Evolutionary conservation across 2,329 filamentous ascomycete genomes (phyloP).

Genomic region (Rugonectria rugulosa): DNA sequence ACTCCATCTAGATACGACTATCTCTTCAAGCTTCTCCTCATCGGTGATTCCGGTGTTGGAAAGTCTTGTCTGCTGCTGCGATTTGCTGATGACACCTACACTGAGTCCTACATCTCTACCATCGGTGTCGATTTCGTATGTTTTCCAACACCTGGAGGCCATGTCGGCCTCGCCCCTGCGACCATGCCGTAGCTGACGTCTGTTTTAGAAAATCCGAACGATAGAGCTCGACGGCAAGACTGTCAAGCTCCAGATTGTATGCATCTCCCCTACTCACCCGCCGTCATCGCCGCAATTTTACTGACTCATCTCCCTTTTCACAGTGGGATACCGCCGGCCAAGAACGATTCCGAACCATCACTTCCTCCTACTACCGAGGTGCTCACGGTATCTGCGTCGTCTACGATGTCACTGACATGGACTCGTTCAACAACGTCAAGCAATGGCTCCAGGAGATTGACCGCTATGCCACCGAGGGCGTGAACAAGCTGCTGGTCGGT

Average conservation of each 20-base stretch:
- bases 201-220: slow-evolving; percentile 92
- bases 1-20: slow-evolving; percentile 88
- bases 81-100: slow-evolving; percentile 99
- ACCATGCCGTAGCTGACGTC: slow-evolving; percentile 23
- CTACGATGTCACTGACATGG: slow-evolving; percentile 99
- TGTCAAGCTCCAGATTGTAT: slow-evolving; percentile 98
- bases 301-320: slow-evolving; percentile 21
- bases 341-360: slow-evolving; percentile 99
- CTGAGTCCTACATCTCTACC: slow-evolving; percentile 99
- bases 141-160: slow-evolving; percentile 35
- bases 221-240: slow-evolving; percentile 99
- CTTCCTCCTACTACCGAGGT: slow-evolving; percentile 98
- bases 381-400: slow-evolving; percentile 99
- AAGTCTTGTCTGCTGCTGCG: slow-evolving; percentile 98
- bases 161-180: background rate
- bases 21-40: slow-evolving; percentile 99
- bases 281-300: background rate
- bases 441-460: slow-evolving; percentile 99
- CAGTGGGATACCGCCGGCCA: slow-evolving; percentile 99
- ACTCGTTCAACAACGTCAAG: slow-evolving; percentile 99
- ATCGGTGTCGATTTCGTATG: slow-evolving; percentile 99
- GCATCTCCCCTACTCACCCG: slow-evolving; percentile 43
- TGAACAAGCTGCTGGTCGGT: slow-evolving; percentile 98
- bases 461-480: slow-evolving; percentile 97
- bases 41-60: slow-evolving; percentile 99